phyloP scores from a whole-genome alignment of 768 basidiomycete genomes.

The Rhodotorula sphaerocarpa region DNA sequence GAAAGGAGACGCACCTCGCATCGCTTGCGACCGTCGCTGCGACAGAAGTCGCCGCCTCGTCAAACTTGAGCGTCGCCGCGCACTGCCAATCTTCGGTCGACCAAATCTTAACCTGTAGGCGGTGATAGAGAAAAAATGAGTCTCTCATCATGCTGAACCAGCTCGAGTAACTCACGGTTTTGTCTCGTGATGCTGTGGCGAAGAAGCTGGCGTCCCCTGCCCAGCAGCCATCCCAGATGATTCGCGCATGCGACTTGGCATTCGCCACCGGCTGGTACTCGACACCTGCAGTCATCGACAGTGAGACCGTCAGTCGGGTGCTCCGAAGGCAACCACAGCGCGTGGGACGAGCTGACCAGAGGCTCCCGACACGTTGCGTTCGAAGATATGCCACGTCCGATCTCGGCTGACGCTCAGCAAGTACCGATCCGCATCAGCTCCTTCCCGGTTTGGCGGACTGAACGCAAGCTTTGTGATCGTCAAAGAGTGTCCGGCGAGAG shows the following conservation, averaged over 20 bases:
- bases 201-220: constrained; percentile 66
- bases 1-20: background rate
- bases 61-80: constrained; percentile 55
- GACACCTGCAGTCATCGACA: constrained; percentile 42
- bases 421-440: constrained; percentile 54
- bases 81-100: constrained; percentile 46
- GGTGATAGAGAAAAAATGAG: background rate
- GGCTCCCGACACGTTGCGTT: constrained; percentile 44
- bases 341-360: constrained; percentile 44
- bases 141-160: too few relatives aligned
- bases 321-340: too few relatives aligned
- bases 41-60: constrained; percentile 75
- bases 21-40: constrained; percentile 51
- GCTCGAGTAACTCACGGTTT: constrained; percentile 57
- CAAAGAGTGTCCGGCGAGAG: constrained; percentile 72
- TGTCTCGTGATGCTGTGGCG: constrained; percentile 89
- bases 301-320: too few relatives aligned
- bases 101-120: constrained; percentile 78
- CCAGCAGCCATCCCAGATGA: constrained; percentile 96
- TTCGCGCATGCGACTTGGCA: constrained; percentile 76
- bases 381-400: constrained; percentile 79
- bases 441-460: constrained; percentile 49
- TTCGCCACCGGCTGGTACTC: constrained; percentile 57
- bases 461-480: constrained; percentile 87
- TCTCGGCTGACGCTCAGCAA: constrained; percentile 84